Conservation (phyloP, 2,329 filamentous ascomycete species). For the Aspergillus eucalypticola region DNA sequence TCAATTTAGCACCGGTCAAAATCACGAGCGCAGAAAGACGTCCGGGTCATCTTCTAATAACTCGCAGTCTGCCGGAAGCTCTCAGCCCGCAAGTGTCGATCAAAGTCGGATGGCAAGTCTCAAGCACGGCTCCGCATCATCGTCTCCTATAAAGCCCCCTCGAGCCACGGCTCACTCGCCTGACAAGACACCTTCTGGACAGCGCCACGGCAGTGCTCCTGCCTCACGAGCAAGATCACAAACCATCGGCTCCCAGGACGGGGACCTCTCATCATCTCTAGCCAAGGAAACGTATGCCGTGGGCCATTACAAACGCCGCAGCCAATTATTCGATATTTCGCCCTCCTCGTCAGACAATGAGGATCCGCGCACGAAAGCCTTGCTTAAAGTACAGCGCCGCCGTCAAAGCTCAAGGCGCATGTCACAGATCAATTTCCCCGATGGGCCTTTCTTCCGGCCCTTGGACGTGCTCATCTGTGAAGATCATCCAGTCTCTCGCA, state of each 20-base stretch:
- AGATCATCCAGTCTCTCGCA: slow-evolving; percentile 91
- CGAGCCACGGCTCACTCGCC: slow-evolving; percentile 51
- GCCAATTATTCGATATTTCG: slow-evolving; percentile 93
- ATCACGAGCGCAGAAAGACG: slow-evolving; percentile 82
- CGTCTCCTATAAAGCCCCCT: slow-evolving; percentile 55
- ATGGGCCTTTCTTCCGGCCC: slow-evolving; percentile 83
- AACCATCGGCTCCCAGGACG: slow-evolving; percentile 92
- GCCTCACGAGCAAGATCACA: slow-evolving; percentile 77
- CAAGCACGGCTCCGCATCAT: slow-evolving; percentile 53
- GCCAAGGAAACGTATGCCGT: slow-evolving; percentile 64
- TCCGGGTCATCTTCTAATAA: slow-evolving; percentile 85
- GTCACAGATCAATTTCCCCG: slow-evolving; percentile 84
- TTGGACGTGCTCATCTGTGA: slow-evolving; percentile 95
- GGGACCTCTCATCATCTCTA: slow-evolving; percentile 66
- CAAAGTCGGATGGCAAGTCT: slow-evolving; percentile 61
- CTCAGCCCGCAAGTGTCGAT: slow-evolving; percentile 74
- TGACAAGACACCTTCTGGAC: slow-evolving; percentile 61
- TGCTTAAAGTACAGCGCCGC: slow-evolving; percentile 87
- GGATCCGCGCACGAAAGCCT: slow-evolving; percentile 83
- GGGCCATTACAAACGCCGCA: slow-evolving; percentile 81
- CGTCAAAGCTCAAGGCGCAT: slow-evolving; percentile 94
- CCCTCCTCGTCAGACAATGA: slow-evolving; percentile 98
- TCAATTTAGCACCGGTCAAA: slow-evolving; percentile 85
- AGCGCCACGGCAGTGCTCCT: slow-evolving; percentile 63
- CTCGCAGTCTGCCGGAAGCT: slow-evolving; percentile 69